Base-by-base conservation (phyloP, 306 rosid species). In the Ceratonia siliqua region DNA sequence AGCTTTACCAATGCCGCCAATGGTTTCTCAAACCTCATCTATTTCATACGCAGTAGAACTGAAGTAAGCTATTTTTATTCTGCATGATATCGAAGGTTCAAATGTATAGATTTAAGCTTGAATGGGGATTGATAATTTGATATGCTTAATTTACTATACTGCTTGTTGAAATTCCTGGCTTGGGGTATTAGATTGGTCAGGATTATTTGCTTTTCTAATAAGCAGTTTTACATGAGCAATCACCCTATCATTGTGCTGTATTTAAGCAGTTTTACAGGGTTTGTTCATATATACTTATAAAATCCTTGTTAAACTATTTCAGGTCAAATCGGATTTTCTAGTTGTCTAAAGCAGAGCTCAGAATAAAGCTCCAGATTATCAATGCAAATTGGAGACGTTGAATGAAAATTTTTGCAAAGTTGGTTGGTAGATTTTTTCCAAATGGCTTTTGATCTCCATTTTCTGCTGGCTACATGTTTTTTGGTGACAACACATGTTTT, bases 271-370 rank as follows among this genome's bases (percentile, higher is more conserved):
- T n/a, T n/a, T n/a, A n/a, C n/a, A n/a, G n/a, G n/a, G n/a, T n/a
- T n/a, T n/a, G n/a, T n/a, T n/a, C n/a, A n/a, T 11, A 62, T 69
- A 20, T 65, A 9, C 32, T 15, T 5, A 10, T 11, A 25, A 13
- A 22, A 36, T 62, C 41, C 15, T 58, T 48, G 8, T 35, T 25
- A 18, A 21, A 6, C 36, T 36, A 13, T 36, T 21, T 58, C 81
- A 91, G 97, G 98, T 91, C 7, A 94, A 94, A 78, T 41, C 97
- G 13, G 98, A 94, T 43, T 91, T 90, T 76, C 32, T 94, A 22
- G 98, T 88, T 24, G 96, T 96, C 52, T 87, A 91, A 65, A 88
- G 79, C 81, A 82, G 49, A 68, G 88, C 97, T 48, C 97, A 94
- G 88, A 86, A 81, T 81, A 87, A 91, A 86, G 90, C 81, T 75